Base-by-base conservation (phyloP, 208 protist genomes). In the Trypanosoma boissoni region DNA sequence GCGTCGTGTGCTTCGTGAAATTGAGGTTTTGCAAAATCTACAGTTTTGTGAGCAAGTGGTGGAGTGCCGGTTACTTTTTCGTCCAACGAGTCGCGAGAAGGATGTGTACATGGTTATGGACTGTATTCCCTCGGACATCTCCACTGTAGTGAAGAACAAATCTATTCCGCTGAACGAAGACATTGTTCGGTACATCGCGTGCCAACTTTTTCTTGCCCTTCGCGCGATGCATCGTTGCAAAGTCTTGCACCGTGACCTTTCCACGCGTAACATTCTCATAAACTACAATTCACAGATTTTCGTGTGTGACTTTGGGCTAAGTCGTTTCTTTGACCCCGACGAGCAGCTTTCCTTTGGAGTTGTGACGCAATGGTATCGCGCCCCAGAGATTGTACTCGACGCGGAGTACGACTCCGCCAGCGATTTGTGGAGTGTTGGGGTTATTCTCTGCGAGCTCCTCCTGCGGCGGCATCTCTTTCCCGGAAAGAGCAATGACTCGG, bases 71-170 rank as follows among this genome's bases (percentile, higher is more conserved):
- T 59, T 93, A 31, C 82, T 96, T 49, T 96, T 94, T 51, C 91
- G 95, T 2, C 88, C 84, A 6, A 78, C 71, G 18, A 86, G 80
- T 50, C 72, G 69, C 24, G 88, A 98, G 63, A 97, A 97, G 55
- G 97, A 94, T 49, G 80, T 96, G 2, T 96, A 94, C 68, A 80
- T 95, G 21, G 91, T 83, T 45, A 96, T 96, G 91, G 85, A 94
- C 56, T 94, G 83, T 75, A 80, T 95, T 39, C 80, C 91, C 0
- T 91, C 80, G 0, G 87, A 94, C 51, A 68, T 94, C 23, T 94
- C 87, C 8, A 72, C 75, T 12, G 74, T 94, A 7, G 86, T 92
- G 45, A 93, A 94, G 45, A 89, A 87, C 61, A 76, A 69, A 9
- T 68, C 62, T n/a, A 88, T 92, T 51, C 41, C 62, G 14, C 70